phyloP scores from a whole-genome alignment of 192 early-diverging fungal species.

The Phlyctochytrium arcticum region DNA sequence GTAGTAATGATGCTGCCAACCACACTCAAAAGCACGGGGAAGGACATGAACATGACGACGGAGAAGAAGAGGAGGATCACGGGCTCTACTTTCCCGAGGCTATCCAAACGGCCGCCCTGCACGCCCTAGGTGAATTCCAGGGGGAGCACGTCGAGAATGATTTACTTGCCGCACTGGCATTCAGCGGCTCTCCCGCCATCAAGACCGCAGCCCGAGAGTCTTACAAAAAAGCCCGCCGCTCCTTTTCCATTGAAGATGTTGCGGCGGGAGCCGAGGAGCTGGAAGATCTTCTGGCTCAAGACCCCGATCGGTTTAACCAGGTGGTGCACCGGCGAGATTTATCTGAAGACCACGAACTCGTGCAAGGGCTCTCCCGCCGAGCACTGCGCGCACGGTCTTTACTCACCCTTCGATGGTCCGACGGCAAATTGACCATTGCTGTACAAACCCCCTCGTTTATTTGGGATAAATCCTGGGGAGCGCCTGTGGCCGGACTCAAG shows the following conservation, averaged over 20 bases:
- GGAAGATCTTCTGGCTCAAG: background rate
- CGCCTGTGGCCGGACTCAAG: background rate
- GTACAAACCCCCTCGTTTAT: background rate
- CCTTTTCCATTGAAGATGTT: background rate
- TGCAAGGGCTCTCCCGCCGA: background rate
- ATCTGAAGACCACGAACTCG: no score
- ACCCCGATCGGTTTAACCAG: background rate
- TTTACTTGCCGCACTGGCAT: background rate
- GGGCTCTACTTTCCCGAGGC: background rate
- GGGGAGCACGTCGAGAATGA: background rate
- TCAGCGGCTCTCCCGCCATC: background rate
- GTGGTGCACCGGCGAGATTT: background rate
- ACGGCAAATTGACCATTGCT: background rate
- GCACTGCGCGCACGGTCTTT: background rate
- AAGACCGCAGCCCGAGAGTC: background rate
- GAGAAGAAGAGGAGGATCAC: no score
- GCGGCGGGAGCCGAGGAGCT: background rate
- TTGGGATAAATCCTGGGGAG: background rate
- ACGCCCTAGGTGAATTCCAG: background rate
- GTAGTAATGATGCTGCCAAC: background rate
- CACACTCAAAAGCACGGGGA: no score
- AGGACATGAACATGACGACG: no score
- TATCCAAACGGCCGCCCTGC: background rate
- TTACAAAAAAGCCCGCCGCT: background rate
- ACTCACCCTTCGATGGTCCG: no score